Base-by-base conservation (phyloP, 148 eudicot genomes). In the Dysphania ambrosioides region DNA sequence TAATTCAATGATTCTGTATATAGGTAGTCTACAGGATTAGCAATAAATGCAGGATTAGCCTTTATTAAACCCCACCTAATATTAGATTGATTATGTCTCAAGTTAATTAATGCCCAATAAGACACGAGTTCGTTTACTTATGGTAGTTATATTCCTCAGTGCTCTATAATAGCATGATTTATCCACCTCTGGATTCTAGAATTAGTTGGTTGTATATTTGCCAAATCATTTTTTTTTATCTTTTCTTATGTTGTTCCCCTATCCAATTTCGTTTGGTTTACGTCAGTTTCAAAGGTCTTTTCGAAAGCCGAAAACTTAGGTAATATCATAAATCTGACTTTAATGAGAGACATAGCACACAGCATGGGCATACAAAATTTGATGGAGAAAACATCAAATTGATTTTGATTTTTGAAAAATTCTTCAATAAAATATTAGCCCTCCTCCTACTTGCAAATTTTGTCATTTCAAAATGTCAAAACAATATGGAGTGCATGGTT, bases 221-320 rank as follows among this genome's bases (percentile, higher is more conserved):
- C 5, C 5, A 13, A 13, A 5, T 18, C 4, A 18, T 18, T 4
- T 16, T 49, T 16, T 18, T 49, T 19, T n/a, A 4, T 53, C 21
- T 11, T 53, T 35, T 21, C n/a, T 66, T 36, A n/a, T n/a, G n/a
- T 6, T 36, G 5, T 66, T 0, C 21, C 8, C 66, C n/a, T 60
- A 73, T 44, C 67, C 58, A 31, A 36, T 36, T 27, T 72, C 6
- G 49, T 65, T 63, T 75, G 77, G 71, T 75, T 75, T 75, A 75
- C 51, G 77, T 75, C 71, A 18, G 8, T 47, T n/a, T 75, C 71
- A 34, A 53, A 26, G 36, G 61, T 35, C 36, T 65, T 36, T 26
- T 51, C 10, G 15, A 0, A 18, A 34, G 49, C 51, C 27, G 16
- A 74, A 44, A 74, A 44, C 57, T 73, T 73, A 42, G 77, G 29